phyloP scores from a whole-genome alignment of 441 rosid genomes.

The Dalechampia spathulata region DNA sequence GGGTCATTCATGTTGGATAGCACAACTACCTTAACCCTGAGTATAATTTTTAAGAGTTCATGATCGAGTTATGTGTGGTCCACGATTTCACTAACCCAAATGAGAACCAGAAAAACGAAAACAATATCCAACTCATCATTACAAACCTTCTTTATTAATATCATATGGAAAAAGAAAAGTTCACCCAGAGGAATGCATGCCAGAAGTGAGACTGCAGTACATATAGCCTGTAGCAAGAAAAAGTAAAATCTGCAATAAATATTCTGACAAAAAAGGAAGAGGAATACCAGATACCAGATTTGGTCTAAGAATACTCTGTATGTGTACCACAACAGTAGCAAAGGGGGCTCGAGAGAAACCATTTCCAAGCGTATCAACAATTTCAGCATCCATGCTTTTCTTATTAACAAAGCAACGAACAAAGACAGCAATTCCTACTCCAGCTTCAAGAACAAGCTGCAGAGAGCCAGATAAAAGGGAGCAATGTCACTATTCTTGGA shows the following conservation, averaged over 20 bases:
- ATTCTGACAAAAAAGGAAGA: slow-evolving; percentile 3
- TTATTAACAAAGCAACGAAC: slow-evolving; percentile 81
- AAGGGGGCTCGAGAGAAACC: slow-evolving; percentile 87
- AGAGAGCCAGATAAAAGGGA: not conserved
- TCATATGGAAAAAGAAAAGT: slow-evolving; percentile 85
- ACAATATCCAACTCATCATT: slow-evolving; percentile 1
- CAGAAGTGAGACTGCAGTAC: slow-evolving; percentile 74
- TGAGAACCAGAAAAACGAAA: slow-evolving; percentile 5
- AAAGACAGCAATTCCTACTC: slow-evolving; percentile 84
- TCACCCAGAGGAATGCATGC: slow-evolving; percentile 85
- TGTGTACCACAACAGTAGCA: slow-evolving; percentile 72
- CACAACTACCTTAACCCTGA: not conserved
- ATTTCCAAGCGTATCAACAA: slow-evolving; percentile 72
- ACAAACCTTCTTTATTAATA: slow-evolving; percentile 78
- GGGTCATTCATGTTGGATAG: too few species aligned
- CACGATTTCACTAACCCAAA: slow-evolving; percentile 1
- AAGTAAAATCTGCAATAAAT: slow-evolving; percentile 12
- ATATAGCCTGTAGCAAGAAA: slow-evolving; percentile 44
- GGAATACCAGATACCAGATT: slow-evolving; percentile 9
- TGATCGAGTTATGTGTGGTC: too few species aligned
- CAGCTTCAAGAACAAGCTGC: slow-evolving; percentile 85
- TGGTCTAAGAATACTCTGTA: not conserved
- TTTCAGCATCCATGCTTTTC: slow-evolving; percentile 56
- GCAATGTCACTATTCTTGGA: not conserved
- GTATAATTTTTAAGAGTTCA: too few species aligned